Evolutionary conservation across 495 filamentous ascomycete species (phyloP), one percentile per base, ranked within the genome.

Genomic region (Daldinia caldariorum): DNA sequence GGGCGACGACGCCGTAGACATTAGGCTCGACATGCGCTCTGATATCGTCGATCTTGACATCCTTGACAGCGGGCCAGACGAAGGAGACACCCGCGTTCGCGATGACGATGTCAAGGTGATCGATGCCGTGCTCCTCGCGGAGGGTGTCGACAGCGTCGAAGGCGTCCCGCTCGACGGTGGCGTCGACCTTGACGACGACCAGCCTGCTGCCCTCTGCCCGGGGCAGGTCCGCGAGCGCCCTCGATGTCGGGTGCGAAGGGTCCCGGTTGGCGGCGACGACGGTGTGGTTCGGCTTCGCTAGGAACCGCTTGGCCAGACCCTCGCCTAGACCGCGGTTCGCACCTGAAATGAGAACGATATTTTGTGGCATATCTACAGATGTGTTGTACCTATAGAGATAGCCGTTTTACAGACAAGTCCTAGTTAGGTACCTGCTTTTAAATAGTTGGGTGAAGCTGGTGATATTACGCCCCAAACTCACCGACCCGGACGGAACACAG

Each of bases 201-300:
- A 77, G 29, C 6, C 14, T 16, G 22, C 58, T 74, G n/a, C 67
- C 63, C 5, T 50, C 14, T 16, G 58, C 75, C 14, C 35, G 53
- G 29, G 75, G 75, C 6, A 76, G 58, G 6, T 63, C 50, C 0
- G 38, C 49, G 2, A 77, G 66, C 2, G 64, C 51, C 12, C 61
- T 45, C 2, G 78, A 72, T 0, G 69, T 64, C 2, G 67, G 41
- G 53, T 72, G 37, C 10, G 13, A 37, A 3, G 78, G 77, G 66
- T 79, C 54, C 57, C 80, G 79, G 56, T 72, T 69, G 13, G 69
- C 72, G 39, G 79, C 80, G 38, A 82, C 76, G 39, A 82, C 75
- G 43, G 67, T 55, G 54, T 79, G 67, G 66, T 77, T 56, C 22
- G 78, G 76, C 1, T 59, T 58, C 7, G 66, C 66, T 4, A 80